Conservation (phyloP, 2,329 filamentous ascomycete genomes). For the Neonectria neomacrospora region DNA sequence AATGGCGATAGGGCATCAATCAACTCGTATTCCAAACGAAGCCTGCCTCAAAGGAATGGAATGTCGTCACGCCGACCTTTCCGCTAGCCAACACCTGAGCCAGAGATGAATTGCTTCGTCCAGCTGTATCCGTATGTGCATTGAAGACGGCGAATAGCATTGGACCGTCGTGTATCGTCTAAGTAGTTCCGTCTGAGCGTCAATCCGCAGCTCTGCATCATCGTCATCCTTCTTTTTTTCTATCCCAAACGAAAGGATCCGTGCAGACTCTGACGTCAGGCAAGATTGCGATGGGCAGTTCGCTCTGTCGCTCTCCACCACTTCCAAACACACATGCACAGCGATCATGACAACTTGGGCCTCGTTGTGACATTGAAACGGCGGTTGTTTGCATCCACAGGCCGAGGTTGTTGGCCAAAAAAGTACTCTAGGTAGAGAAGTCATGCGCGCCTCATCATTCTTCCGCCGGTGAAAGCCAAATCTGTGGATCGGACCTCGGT, state of each 20-base stretch:
- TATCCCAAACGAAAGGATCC: constrained; percentile 16
- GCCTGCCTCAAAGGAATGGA: neutral
- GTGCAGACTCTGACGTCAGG: constrained; percentile 27
- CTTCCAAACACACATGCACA: constrained; percentile 29
- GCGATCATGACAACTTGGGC: constrained; percentile 21
- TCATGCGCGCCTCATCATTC: constrained; percentile 21
- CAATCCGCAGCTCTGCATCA: neutral
- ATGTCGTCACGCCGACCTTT: constrained; percentile 9
- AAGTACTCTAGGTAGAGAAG: neutral
- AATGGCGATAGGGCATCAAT: too few species aligned
- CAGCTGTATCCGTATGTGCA: neutral
- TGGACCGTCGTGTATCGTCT: neutral
- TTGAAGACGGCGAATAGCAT: neutral
- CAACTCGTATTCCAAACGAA: constrained; percentile 25
- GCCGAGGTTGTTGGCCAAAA: neutral
- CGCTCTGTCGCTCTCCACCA: constrained; percentile 6
- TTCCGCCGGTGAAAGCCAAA: constrained; percentile 37
- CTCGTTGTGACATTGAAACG: constrained; percentile 15
- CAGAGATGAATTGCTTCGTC: neutral
- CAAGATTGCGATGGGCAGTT: constrained; percentile 34
- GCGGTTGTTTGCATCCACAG: neutral
- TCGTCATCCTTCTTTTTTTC: neutral
- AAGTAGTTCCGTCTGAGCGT: neutral
- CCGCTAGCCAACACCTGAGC: neutral
- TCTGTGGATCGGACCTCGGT: constrained; percentile 35